Evolutionary conservation across 139 green algal genomes (phyloP), one percentile per base, ranked within the genome.

Genomic region (Edaphochlamys debaryana): DNA sequence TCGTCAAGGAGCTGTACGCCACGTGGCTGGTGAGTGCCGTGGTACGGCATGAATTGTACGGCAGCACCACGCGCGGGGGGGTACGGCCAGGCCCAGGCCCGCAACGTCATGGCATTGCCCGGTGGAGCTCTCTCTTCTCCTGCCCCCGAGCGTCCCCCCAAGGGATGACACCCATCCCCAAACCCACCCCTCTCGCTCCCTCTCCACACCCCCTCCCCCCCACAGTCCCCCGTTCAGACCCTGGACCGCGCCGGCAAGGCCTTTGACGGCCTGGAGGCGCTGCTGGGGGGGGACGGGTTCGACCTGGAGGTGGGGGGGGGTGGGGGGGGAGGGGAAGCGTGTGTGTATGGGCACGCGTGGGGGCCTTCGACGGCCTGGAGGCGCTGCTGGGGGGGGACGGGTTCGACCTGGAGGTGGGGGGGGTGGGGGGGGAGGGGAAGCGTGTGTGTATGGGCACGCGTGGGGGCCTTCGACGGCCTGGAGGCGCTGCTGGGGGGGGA

Each of bases 241-340:
- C 82, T 98, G 69, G 58, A 70, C 32, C 86, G 82, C 42, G 95
- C 95, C 36, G 94, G 95, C 1, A 80, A 75, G 3, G 94, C 95
- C 2, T 98, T 98, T 66, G 91, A 97, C 48, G 94, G 95, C 2
- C 85, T 98, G 66, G 95, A 98, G 85, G 86, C 90, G 62, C 80
- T 98, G 67, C 91, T 98, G 34, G 94, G 94, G 0, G 95, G 93
- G 11, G 86, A 75, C 29, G 67, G 71, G 0, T 97, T 97, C 80
- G 87, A 95, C n/a, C 80, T 97, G 32, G 37, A 86, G 87, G 92
- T 90, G 58, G n/a, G n/a, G n/a, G n/a, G n/a, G n/a, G n/a, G n/a
- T n/a, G n/a, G n/a, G n/a, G n/a, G n/a, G n/a, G n/a, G n/a, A n/a
- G n/a, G n/a, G n/a, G n/a, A n/a, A n/a, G n/a, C n/a, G n/a, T n/a